Conservation (phyloP, 2,329 filamentous ascomycete genomes). For the Fusarium tupiense region DNA sequence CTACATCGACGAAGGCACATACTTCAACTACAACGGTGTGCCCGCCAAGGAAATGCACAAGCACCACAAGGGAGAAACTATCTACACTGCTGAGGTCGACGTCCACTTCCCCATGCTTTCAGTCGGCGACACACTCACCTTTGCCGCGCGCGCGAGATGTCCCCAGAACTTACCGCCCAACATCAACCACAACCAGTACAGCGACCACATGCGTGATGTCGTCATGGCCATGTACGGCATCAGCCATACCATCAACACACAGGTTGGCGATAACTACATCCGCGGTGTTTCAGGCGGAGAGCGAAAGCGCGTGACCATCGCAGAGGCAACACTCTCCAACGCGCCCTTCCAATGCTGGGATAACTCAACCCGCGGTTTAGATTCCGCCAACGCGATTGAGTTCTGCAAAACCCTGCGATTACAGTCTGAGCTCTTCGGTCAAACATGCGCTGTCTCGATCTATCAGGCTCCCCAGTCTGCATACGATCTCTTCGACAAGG, state of each 20-base stretch:
- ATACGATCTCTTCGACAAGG: constrained; percentile 74
- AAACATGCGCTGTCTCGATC: constrained; percentile 49
- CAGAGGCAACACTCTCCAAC: constrained; percentile 70
- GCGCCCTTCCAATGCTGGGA: constrained; percentile 54
- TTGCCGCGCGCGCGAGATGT: constrained; percentile 69
- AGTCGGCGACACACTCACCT: constrained; percentile 70
- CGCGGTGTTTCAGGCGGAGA: constrained; percentile 82
- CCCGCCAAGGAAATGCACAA: constrained; percentile 33
- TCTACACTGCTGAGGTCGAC: constrained; percentile 40
- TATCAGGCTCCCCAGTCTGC: constrained; percentile 72
- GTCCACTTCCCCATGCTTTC: constrained; percentile 63
- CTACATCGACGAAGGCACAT: constrained; percentile 59
- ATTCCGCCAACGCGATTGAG: constrained; percentile 45
- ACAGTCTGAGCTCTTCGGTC: constrained; percentile 41
- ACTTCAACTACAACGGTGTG: constrained; percentile 38
- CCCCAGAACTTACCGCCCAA: constrained; percentile 68
- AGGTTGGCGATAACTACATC: constrained; percentile 74
- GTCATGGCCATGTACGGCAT: constrained; percentile 74
- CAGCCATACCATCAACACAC: constrained; percentile 75
- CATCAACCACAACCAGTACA: constrained; percentile 61
- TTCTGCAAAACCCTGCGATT: constrained; percentile 42
- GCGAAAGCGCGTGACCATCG: constrained; percentile 79
- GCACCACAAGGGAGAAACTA: constrained; percentile 26
- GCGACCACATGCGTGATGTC: constrained; percentile 69
- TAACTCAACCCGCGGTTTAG: constrained; percentile 46